These are phyloP conservation scores for Nigrospora oryzae DNA, from an alignment of 2,329 filamentous ascomycete genomes.

Conservation along the genomic window DNA sequence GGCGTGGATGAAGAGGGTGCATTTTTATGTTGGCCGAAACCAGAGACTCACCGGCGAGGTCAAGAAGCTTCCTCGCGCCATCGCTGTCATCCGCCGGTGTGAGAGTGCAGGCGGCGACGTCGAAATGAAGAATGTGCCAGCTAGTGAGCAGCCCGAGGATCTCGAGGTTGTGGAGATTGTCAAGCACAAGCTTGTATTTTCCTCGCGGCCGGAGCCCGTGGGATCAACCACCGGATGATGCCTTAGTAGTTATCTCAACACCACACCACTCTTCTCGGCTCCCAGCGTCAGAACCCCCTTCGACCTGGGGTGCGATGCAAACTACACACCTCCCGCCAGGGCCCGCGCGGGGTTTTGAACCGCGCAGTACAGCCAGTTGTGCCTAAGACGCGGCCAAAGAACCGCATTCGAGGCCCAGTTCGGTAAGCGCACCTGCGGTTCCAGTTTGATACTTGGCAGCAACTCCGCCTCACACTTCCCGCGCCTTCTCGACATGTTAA, in stretches of 20 bases:
- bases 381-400: too few relatives aligned
- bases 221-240: conserved; percentile 29
- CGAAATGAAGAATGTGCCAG: conserved; percentile 30
- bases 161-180: conserved; percentile 84
- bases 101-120: conserved; percentile 28
- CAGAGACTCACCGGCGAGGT: conserved; percentile 86
- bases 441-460: too few relatives aligned
- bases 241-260: not conserved
- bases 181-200: conserved; percentile 80
- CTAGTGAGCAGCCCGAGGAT: conserved; percentile 31
- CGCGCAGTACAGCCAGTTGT: too few relatives aligned
- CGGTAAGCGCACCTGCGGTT: too few relatives aligned
- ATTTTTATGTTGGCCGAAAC: conserved; percentile 81
- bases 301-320: too few relatives aligned
- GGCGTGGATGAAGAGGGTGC: conserved; percentile 83
- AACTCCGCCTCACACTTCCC: too few relatives aligned
- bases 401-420: too few relatives aligned
- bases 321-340: too few relatives aligned
- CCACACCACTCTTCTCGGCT: too few relatives aligned
- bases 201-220: conserved; percentile 77
- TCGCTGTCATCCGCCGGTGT: conserved; percentile 67
- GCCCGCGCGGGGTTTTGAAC: too few relatives aligned
- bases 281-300: too few relatives aligned
- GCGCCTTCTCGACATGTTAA: too few relatives aligned
- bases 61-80: conserved; percentile 70